Conservation (phyloP, 805 yeast genomes). For the Candida sithepensis region DNA sequence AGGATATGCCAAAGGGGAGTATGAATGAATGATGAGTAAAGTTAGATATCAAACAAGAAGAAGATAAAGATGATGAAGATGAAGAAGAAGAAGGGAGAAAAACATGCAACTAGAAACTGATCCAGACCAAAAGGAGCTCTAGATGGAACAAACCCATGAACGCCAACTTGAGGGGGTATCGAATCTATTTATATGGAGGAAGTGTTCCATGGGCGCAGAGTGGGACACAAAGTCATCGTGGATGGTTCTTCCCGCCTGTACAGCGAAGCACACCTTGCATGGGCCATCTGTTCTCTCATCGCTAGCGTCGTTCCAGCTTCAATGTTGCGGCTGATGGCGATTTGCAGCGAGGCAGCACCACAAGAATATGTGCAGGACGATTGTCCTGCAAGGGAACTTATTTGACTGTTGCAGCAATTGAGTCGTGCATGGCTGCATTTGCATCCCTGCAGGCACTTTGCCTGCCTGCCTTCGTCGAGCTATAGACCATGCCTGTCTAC, state of each 20-base stretch:
- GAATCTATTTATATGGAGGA: background rate
- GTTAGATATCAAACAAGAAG: too few relatives aligned
- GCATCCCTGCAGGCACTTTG: too few relatives aligned
- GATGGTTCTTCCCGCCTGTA: background rate
- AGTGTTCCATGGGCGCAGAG: background rate
- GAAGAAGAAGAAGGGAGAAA: too few relatives aligned
- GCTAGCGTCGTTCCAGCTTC: background rate
- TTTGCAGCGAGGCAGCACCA: background rate
- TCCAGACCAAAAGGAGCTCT: background rate
- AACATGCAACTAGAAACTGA: too few relatives aligned
- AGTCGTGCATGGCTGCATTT: too few relatives aligned
- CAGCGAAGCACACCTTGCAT: background rate
- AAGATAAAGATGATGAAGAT: too few relatives aligned
- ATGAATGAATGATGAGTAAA: too few relatives aligned
- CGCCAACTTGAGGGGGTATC: background rate
- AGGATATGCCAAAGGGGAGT: too few relatives aligned
- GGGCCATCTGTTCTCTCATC: constrained; percentile 1
- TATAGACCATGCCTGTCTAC: too few relatives aligned
- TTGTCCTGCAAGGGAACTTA: background rate
- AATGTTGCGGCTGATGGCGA: background rate
- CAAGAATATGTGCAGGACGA: background rate
- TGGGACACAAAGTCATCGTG: background rate
- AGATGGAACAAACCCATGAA: background rate
- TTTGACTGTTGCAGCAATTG: background rate
- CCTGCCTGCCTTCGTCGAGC: too few relatives aligned